These are phyloP conservation scores for Tolypocladium guangdongense DNA, from an alignment of 2,329 filamentous ascomycete genomes.

Conservation along the genomic window DNA sequence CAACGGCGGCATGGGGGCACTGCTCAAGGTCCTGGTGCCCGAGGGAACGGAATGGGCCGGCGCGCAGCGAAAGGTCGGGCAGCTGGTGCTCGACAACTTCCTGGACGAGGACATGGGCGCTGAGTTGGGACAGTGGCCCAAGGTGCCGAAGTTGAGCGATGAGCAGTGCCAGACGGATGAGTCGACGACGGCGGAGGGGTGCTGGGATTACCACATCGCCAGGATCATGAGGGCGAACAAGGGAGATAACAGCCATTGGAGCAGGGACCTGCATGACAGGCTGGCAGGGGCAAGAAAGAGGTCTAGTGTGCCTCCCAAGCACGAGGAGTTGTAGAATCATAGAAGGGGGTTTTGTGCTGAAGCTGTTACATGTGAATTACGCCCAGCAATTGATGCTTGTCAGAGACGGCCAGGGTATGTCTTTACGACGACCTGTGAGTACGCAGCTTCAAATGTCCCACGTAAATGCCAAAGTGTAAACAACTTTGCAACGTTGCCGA, in stretches of 20 bases:
- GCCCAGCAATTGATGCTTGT: background rate
- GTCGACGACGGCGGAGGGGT: slow-evolving; percentile 33
- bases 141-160: slow-evolving; percentile 19
- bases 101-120: slow-evolving; percentile 56
- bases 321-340: slow-evolving; percentile 21
- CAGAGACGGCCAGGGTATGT: background rate
- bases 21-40: slow-evolving; percentile 41
- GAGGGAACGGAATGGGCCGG: slow-evolving; percentile 36
- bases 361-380: background rate
- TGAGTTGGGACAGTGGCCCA: slow-evolving; percentile 44
- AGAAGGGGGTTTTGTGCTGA: background rate
- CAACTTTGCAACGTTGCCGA: too few species aligned
- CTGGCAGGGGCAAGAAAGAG: slow-evolving; percentile 21
- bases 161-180: slow-evolving; percentile 23
- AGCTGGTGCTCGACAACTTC: slow-evolving; percentile 53
- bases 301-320: slow-evolving; percentile 12
- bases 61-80: slow-evolving; percentile 42
- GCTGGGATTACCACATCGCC: slow-evolving; percentile 46
- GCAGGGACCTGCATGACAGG: slow-evolving; percentile 26
- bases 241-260: slow-evolving; percentile 32
- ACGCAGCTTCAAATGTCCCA: background rate
- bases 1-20: slow-evolving; percentile 39
- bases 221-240: slow-evolving; percentile 26
- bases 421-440: background rate
- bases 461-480: background rate